phyloP scores from a whole-genome alignment of 805 yeast species.

The Yarrowia phangngaensis region DNA sequence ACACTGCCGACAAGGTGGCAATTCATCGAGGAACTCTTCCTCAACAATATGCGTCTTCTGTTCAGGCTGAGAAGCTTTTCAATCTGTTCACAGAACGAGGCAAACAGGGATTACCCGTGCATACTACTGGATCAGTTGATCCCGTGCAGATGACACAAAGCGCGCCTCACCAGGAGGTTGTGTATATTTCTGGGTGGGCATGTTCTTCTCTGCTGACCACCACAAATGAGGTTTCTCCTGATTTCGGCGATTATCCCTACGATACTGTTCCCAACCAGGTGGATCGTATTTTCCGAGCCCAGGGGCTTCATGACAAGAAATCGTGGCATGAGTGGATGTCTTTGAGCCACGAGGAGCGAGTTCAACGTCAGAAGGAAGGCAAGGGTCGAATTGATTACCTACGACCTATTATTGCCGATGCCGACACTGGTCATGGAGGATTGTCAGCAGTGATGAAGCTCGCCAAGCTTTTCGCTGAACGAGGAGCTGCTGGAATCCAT shows the following conservation, averaged over 20 bases:
- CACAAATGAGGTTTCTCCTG: conserved; percentile 62
- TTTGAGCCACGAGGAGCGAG: conserved; percentile 34
- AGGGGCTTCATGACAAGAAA: conserved; percentile 54
- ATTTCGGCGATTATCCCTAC: conserved; percentile 66
- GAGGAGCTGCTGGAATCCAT: conserved; percentile 65
- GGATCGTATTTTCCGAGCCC: conserved; percentile 56
- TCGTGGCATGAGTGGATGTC: conserved; percentile 44
- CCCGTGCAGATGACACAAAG: conserved; percentile 61
- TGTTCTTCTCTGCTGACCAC: conserved; percentile 54
- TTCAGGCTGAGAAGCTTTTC: conserved; percentile 53
- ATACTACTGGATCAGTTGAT: conserved; percentile 59
- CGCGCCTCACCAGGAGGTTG: conserved; percentile 50
- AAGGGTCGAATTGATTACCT: conserved; percentile 47
- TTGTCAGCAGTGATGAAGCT: conserved; percentile 59
- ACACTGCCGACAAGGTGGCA: conserved; percentile 52
- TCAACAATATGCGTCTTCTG: conserved; percentile 45
- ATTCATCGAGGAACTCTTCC: conserved; percentile 51
- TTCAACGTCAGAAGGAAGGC: conserved; percentile 32
- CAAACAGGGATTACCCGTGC: conserved; percentile 46
- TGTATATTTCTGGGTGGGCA: conserved; percentile 62
- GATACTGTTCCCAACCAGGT: conserved; percentile 68
- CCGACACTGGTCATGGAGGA: conserved; percentile 66
- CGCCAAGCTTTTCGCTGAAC: conserved; percentile 62
- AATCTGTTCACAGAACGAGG: conserved; percentile 44
- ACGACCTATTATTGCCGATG: conserved; percentile 63